Evolutionary conservation across 495 filamentous ascomycete genomes (phyloP), one percentile per base, ranked within the genome.

Genomic region (Penicillium waksmanii): DNA sequence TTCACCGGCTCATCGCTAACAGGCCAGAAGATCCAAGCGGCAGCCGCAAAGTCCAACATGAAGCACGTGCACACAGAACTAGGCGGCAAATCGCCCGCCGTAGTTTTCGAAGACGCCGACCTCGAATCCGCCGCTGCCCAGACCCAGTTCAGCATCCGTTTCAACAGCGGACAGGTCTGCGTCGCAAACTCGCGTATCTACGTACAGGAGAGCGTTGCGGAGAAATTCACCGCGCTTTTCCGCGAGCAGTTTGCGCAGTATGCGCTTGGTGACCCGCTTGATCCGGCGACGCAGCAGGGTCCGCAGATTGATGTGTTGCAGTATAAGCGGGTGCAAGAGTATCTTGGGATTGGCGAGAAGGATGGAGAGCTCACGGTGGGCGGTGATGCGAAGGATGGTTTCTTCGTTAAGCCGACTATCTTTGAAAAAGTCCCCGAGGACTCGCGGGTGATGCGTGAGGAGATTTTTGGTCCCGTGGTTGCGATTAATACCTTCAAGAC

Each of bases 21-120:
- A 15, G 94, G 87, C 27, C 87, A 87, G 64, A 84, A 89, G 65
- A 91, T 98, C 64, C 96, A 96, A 87, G 89, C 89, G 64, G 88
- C 89, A 73, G 92, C 94, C 1, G 82, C 88, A n/a, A 77, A 75
- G 55, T 79, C 84, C 9, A 97, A 90, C 69, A 82, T 98, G 78
- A 97, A 97, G 78, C 91, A 93, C 73, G 92, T 96, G 52, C 95
- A 90, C 4, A 83, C 96, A 48, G 94, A 98, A 73, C 96, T 94
- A 3, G 93, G 94, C 48, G 94, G 94, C 48, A 98, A 98, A 74
- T 89, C 87, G 9, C 93, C 94, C 2, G 79, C 94, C 11, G 71
- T 98, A 43, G 80, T 98, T 36, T 98, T 97, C 68, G 88, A 89
- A 52, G 94, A 97, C 68, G 91, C 92, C 6, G 89, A 98, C 66